Evolutionary conservation across 2,329 filamentous ascomycete species (phyloP).

Genomic region (Ceratocystis smalleyi): DNA sequence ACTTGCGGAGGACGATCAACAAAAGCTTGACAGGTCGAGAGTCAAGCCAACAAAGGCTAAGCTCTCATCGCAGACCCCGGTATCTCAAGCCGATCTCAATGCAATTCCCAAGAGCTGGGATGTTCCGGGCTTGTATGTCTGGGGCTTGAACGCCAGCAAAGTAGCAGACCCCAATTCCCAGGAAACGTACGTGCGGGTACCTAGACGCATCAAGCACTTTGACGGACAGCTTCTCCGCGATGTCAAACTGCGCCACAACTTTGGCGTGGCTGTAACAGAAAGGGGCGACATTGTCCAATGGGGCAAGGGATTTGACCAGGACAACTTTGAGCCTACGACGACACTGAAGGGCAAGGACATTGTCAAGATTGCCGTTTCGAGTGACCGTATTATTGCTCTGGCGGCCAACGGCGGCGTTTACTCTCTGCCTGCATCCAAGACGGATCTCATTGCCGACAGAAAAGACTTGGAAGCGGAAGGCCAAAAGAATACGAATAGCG

Average conservation of each 20-base stretch:
- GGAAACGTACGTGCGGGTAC: slow-evolving; percentile 63
- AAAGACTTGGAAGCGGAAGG: slow-evolving; percentile 37
- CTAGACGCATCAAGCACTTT: slow-evolving; percentile 65
- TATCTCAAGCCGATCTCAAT: slow-evolving; percentile 1
- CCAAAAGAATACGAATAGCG: slow-evolving; percentile 21
- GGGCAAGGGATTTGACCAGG: slow-evolving; percentile 60
- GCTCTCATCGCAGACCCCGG: slow-evolving; percentile 61
- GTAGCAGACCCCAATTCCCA: slow-evolving; percentile 76
- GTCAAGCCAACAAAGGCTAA: slow-evolving; percentile 46
- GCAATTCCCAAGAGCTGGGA: slow-evolving; percentile 44
- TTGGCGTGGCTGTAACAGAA: slow-evolving; percentile 77
- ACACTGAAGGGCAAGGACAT: slow-evolving; percentile 75
- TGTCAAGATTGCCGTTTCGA: slow-evolving; percentile 57
- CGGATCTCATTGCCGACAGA: slow-evolving; percentile 50
- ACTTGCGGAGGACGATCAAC: slow-evolving; percentile 16
- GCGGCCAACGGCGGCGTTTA: slow-evolving; percentile 63
- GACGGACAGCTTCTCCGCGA: slow-evolving; percentile 72
- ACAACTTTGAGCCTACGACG: slow-evolving; percentile 44
- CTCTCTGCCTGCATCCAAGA: slow-evolving; percentile 61
- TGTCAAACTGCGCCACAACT: slow-evolving; percentile 65
- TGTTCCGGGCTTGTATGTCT: slow-evolving; percentile 79
- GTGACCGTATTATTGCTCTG: slow-evolving; percentile 69
- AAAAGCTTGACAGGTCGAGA: slow-evolving; percentile 48
- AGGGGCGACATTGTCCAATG: slow-evolving; percentile 83
- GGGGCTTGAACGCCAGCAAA: slow-evolving; percentile 73